Evolutionary conservation across 371 early-diverging fungal genomes (phyloP), one percentile per base, ranked within the genome.

Genomic region (Rhizopus arrhizus): DNA sequence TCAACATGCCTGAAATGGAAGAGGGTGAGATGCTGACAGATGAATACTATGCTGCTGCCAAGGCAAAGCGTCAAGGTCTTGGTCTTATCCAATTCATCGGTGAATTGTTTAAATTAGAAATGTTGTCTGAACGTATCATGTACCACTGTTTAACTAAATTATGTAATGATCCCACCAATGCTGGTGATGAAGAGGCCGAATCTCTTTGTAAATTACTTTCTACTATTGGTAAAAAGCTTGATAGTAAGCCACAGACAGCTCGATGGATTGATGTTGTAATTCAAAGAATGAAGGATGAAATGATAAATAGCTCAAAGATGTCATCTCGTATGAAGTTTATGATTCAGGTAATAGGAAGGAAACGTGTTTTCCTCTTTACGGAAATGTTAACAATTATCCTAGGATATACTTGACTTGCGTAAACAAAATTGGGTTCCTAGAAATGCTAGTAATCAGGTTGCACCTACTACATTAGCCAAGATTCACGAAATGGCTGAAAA

Each of bases 111-210:
- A 91, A 92, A 78, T 69, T 88, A 41, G 76, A 80, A 42, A 89
- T 98, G 86, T 78, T 98, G 60, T 90, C 94, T 4, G 91, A 93
- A 65, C 89, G 89, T 72, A 94, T 98, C 58, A 94, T 98, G 88
- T 91, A 93, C 68, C 77, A 80, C 62, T 95, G 96, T 71, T 78
- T 96, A 68, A 78, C 74, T 52, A 83, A 82, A 40, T 80, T 98
- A 54, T 81, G 95, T 62, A 69, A 74, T 54, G 85, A 91, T 65
- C 81, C 85, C 60, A 63, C 69, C 50, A 84, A 89, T 31, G 92
- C 93, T 36, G 96, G 93, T 52, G 97, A 96, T 70, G 97, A 96
- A 77, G 95, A 95, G 65, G 85, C 89, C 33, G 99, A 98, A 78
- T 89, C 90, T 53, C 83, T 96, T 58, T 90, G 91, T 77, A 94